Evolutionary conservation across 1,139 yeast genomes (phyloP).

Genomic region (Suhomyces anneliseae): DNA sequence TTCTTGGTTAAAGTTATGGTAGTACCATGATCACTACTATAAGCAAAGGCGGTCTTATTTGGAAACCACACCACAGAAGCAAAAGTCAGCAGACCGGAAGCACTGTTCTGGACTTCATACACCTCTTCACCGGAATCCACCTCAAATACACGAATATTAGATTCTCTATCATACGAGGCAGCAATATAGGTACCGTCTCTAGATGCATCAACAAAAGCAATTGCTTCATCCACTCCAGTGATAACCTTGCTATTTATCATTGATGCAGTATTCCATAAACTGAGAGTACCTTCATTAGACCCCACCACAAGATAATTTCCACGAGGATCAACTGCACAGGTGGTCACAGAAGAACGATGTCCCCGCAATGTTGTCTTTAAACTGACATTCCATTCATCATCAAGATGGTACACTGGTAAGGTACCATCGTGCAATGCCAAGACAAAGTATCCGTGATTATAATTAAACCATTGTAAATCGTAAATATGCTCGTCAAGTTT

Average conservation of each 20-base stretch:
- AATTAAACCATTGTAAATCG: constrained; percentile 32
- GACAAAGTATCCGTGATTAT: constrained; percentile 29
- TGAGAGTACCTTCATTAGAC: constrained; percentile 69
- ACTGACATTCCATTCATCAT: constrained; percentile 2
- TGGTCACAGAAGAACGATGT: constrained; percentile 55
- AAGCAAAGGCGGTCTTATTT: constrained; percentile 34
- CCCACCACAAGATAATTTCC: constrained; percentile 61
- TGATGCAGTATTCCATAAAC: constrained; percentile 54
- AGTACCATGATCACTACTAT: constrained; percentile 37
- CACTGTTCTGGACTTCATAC: constrained; percentile 38
- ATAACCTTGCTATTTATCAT: constrained; percentile 48
- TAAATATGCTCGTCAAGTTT: constrained; percentile 30
- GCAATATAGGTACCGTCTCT: constrained; percentile 48
- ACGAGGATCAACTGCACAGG: constrained; percentile 55
- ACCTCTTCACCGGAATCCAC: constrained; percentile 29
- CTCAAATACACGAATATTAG: constrained; percentile 42
- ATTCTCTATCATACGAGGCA: constrained; percentile 45
- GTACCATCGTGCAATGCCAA: constrained; percentile 44
- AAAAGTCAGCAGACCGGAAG: constrained; percentile 34
- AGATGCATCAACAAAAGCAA: constrained; percentile 43
- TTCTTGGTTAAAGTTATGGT: constrained; percentile 13
- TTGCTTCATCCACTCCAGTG: constrained; percentile 50
- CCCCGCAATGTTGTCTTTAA: constrained; percentile 35
- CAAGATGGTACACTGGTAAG: constrained; percentile 26
- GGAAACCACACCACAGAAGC: constrained; percentile 46